Conservation (phyloP, 1,284 basidiomycete species). For the Erythrobasidium hasegawianum region DNA sequence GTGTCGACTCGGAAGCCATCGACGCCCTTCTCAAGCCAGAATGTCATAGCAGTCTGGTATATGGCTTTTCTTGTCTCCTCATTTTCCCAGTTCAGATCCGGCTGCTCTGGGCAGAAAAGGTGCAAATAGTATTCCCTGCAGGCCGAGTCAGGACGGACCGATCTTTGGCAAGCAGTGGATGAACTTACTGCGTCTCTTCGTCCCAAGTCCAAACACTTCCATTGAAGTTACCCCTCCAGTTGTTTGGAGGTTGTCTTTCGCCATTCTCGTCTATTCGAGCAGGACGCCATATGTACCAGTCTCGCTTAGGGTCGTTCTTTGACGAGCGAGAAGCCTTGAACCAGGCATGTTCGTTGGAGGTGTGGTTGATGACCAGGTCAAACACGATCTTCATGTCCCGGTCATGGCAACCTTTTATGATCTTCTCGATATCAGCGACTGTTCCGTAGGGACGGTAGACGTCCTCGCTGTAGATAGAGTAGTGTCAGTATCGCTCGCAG, state of each 20-base stretch:
- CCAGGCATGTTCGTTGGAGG: constrained; percentile 61
- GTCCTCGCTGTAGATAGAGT: no score
- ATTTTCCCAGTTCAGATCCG: constrained; percentile 75
- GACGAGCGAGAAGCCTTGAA: constrained; percentile 63
- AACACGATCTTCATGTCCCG: not conserved
- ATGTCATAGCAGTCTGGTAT: constrained; percentile 47
- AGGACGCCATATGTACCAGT: constrained; percentile 74
- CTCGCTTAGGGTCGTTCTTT: constrained; percentile 60
- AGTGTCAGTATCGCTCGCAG: no score
- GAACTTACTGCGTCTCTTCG: not conserved
- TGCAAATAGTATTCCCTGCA: constrained; percentile 72
- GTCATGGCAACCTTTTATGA: not conserved
- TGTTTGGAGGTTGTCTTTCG: constrained; percentile 56
- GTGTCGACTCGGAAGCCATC: constrained; percentile 61
- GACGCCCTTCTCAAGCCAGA: constrained; percentile 69
- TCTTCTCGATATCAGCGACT: not conserved
- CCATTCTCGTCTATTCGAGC: constrained; percentile 54
- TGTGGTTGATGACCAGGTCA: constrained; percentile 16
- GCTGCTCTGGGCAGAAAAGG: constrained; percentile 65
- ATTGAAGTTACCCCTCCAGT: constrained; percentile 64
- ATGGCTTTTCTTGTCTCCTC: constrained; percentile 47
- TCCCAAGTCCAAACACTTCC: not conserved
- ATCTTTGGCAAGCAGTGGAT: constrained; percentile 47
- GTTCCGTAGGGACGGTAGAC: not conserved
- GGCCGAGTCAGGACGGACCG: constrained; percentile 61